These are phyloP conservation scores for Kwoniella mangroviensis DNA, from an alignment of 768 basidiomycete species.

Conservation along the genomic window DNA sequence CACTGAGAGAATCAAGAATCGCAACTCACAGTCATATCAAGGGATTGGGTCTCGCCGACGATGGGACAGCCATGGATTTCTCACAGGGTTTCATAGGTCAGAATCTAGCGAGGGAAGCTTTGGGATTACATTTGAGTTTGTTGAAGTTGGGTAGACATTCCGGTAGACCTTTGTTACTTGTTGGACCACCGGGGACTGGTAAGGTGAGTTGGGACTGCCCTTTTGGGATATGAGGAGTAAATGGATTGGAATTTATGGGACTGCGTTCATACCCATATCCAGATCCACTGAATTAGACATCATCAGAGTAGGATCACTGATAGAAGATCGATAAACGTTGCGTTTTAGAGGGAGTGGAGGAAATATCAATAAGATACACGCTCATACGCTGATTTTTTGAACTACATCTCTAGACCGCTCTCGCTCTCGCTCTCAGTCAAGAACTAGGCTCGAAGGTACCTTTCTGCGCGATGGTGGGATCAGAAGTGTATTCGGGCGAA, in stretches of 20 bases:
- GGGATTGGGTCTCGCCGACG: conserved; percentile 84
- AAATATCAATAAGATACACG: too few species aligned
- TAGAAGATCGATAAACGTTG: too few species aligned
- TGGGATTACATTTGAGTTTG: conserved; percentile 54
- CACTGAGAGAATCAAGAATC: conserved; percentile 51
- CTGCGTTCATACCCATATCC: too few species aligned
- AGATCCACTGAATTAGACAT: too few species aligned
- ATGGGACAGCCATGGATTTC: conserved; percentile 75
- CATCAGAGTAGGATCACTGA: too few species aligned
- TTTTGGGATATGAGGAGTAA: too few species aligned
- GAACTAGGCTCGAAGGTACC: conserved; percentile 94
- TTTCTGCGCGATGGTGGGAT: conserved; percentile 98
- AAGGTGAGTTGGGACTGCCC: conserved; percentile 61
- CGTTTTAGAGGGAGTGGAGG: too few species aligned
- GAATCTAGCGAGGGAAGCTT: conserved; percentile 75
- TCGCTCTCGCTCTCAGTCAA: conserved; percentile 92
- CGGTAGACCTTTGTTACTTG: conserved; percentile 86
- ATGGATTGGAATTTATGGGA: too few species aligned
- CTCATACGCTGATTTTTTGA: not conserved
- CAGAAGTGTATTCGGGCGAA: conserved; percentile 93
- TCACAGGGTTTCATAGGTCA: conserved; percentile 91
- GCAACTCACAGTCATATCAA: conserved; percentile 91
- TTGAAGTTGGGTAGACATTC: conserved; percentile 61
- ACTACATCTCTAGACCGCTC: conserved; percentile 67
- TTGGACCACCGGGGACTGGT: conserved; percentile 95